Percentiles rank a stretch among this genome's conserved stretches.
phyloP scores from a whole-genome alignment of 208 protist species.

The Baffinella frigidus region DNA sequence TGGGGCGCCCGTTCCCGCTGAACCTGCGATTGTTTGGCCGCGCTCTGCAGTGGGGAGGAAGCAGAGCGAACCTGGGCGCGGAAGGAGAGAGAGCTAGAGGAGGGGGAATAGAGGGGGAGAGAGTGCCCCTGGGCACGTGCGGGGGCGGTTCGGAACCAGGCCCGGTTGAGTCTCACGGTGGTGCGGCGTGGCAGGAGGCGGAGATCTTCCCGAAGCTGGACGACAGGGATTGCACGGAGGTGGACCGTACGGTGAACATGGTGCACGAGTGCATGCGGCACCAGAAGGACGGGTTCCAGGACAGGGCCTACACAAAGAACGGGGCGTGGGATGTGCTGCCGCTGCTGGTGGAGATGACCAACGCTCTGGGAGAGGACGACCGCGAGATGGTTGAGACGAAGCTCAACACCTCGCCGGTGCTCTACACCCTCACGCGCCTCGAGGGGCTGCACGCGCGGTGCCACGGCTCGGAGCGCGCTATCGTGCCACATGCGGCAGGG shows the following conservation, averaged over 20 bases:
- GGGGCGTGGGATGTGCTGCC: slow-evolving; percentile 3
- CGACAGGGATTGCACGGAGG: neutral
- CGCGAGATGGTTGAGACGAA: neutral
- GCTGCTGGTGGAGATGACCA: neutral
- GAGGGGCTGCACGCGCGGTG: neutral
- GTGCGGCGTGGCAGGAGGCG: neutral
- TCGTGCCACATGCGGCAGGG: too few species aligned
- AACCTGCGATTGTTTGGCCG: neutral
- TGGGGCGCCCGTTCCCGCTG: neutral
- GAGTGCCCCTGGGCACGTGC: too few species aligned
- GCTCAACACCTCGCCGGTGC: neutral
- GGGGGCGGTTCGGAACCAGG: too few species aligned
- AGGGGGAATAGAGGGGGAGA: too few species aligned
- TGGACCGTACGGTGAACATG: neutral
- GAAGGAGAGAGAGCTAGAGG: too few species aligned
- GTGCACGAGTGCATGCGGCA: neutral
- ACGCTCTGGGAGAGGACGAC: neutral
- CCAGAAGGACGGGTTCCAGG: neutral
- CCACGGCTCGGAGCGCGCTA: too few species aligned
- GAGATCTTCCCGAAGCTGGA: neutral
- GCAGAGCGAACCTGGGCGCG: too few species aligned
- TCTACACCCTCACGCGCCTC: neutral
- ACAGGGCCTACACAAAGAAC: neutral
- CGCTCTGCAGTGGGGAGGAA: neutral
- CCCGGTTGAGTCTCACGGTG: too few species aligned